Conservation (phyloP, 371 early-diverging fungal species). For the Mortierella sp. region DNA sequence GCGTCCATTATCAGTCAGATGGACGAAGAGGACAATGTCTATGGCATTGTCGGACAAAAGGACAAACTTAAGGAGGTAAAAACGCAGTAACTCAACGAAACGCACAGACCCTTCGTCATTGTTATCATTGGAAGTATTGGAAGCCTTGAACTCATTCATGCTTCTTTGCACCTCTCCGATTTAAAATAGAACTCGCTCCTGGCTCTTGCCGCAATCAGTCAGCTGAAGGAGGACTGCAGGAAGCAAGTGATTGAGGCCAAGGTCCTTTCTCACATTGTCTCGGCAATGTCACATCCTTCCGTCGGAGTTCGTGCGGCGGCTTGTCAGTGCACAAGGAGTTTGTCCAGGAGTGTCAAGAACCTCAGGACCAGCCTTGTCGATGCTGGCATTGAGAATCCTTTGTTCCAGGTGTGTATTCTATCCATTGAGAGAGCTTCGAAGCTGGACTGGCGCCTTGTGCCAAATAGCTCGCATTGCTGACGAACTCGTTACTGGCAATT, state of each 20-base stretch:
- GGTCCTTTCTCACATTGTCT: slow-evolving; percentile 81
- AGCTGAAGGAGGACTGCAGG: slow-evolving; percentile 85
- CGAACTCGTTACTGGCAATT: not conserved
- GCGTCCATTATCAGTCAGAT: slow-evolving; percentile 68
- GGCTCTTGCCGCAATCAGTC: slow-evolving; percentile 84
- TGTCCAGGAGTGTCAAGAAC: slow-evolving; percentile 86
- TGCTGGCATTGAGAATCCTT: slow-evolving; percentile 80
- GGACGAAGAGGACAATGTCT: slow-evolving; percentile 62
- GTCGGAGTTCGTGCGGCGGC: slow-evolving; percentile 81
- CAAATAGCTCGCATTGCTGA: no score
- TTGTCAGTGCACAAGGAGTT: slow-evolving; percentile 82
- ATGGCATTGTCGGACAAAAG: slow-evolving; percentile 67
- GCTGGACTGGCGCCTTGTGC: not conserved
- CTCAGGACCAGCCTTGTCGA: slow-evolving; percentile 88
- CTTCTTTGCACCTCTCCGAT: not conserved
- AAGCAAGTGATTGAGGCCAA: slow-evolving; percentile 86
- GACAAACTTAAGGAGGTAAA: slow-evolving; percentile 77
- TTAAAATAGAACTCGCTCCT: slow-evolving; percentile 71
- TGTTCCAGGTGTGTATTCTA: slow-evolving; percentile 68
- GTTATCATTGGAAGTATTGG: not conserved
- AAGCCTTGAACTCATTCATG: not conserved
- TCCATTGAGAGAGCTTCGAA: not conserved
- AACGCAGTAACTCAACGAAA: not conserved
- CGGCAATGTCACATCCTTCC: slow-evolving; percentile 73
- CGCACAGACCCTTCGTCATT: not conserved